Evolutionary conservation across 179 eudicot species (phyloP), one percentile per base, ranked within the genome.

Genomic region (Spergularia azorica): DNA sequence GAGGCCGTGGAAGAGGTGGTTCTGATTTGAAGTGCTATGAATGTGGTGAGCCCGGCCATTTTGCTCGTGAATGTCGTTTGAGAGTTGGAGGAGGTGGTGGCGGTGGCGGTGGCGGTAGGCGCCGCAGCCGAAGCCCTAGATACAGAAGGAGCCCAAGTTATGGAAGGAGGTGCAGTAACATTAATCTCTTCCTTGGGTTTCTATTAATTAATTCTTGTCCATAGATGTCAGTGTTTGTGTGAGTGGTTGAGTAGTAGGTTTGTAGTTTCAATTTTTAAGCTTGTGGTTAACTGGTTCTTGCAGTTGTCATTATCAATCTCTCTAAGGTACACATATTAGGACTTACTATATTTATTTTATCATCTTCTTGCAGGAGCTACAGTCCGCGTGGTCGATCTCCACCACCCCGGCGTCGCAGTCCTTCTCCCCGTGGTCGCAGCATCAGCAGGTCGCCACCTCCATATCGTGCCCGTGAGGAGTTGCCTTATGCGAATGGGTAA

Each of bases 11-110:
- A 26, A 88, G 97, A 67, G 96, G 93, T 72, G 97, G 97, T 73
- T 95, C 99, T 82, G 99, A 95, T 84, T 83, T 89, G 84, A 95
- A 95, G 82, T 95, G 99, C 83, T 95, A 95, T 67, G 97, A 95
- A 84, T 95, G 99, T 88, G 99, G 99, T 50, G 97, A 95, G 79
- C 85, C 99, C 20, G 99, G 99, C 64, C 99, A 95, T 72, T 95
- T 95, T 89, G 99, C 99, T 50, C 99, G 99, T 77, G 99, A 95
- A 77, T 95, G 99, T 79, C 91, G 97, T 66, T 43, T 66, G 1
- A 89, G 97, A 36, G 90, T 87, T 38, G 86, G 88, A 7, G 85
- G 84, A 0, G 80, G 80, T 52, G 84, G 88, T 16, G 79, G 81
- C 0, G 78, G 78, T 21, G 83, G 80, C 2, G 81, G 81, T 0